Base-by-base conservation (phyloP, 78 protist genomes). In the Ministeria vibrans region DNA sequence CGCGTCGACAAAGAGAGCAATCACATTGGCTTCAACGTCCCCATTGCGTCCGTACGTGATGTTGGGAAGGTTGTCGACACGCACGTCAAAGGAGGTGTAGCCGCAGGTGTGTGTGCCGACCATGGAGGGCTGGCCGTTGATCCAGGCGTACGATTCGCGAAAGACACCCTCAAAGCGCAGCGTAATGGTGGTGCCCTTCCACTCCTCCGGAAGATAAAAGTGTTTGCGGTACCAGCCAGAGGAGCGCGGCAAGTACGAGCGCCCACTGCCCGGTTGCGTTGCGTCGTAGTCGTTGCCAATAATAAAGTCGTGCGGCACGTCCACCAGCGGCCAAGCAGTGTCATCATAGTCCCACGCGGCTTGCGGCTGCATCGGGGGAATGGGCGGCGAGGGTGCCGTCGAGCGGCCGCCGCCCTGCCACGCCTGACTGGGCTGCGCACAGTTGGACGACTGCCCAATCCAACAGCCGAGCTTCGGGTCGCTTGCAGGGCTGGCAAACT, bases 221-320 rank as follows among this genome's bases (percentile, higher is more conserved):
- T 34, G 43, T 43, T 81, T 81, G 36, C 84, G 78, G 78, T 72
- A 81, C 84, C 84, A 81, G 20, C 49, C 4, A 43, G 38, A 55
- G 49, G 46, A 18, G 23, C 84, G 51, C 49, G 84, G 79, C 45
- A 81, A 20, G 70, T 72, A 74, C 28, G 79, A 38, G 72, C 44
- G 41, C 39, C 77, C 78, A 13, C 15, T 13, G 0, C 53, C 63
- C 53, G 63, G 45, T 6, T 41, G 53, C 13, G 0, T 36, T 15
- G 0, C 5, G 72, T 9, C 1, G 77, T 36, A 30, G 28, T 34
- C 72, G 18, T 38, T 43, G 30, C 6, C 70, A 32, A 81, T 59
- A 27, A 81, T 62, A 0, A n/a, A 72, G 23, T 81, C 84, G 72
- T 72, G 78, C n/a, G 84, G 84, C 42, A 69, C 69, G 42, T 69